Evolutionary conservation across 768 basidiomycete species (phyloP).

Genomic region (Infundibulicybe gibba): DNA sequence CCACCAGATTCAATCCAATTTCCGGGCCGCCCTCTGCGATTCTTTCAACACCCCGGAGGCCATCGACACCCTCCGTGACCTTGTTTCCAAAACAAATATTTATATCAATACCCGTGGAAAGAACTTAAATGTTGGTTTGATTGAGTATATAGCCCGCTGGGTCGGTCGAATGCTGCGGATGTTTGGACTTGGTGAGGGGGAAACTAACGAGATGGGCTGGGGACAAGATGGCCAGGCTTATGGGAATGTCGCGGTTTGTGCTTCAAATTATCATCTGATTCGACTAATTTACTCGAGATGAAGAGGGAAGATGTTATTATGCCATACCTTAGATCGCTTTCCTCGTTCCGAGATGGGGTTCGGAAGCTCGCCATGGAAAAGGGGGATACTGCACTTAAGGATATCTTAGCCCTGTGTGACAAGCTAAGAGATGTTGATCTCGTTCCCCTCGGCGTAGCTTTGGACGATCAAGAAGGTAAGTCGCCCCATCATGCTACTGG

Average conservation of each 20-base stretch:
- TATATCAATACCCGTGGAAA: slow-evolving; percentile 74
- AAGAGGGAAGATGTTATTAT: slow-evolving; percentile 84
- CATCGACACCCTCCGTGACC: slow-evolving; percentile 68
- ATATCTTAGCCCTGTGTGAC: slow-evolving; percentile 86
- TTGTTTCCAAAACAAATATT: slow-evolving; percentile 82
- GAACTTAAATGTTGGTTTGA: slow-evolving; percentile 54
- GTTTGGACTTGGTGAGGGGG: slow-evolving; percentile 77
- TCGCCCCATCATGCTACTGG: slow-evolving; percentile 6
- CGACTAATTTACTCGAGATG: slow-evolving; percentile 4
- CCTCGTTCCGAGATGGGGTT: slow-evolving; percentile 89
- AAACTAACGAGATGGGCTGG: slow-evolving; percentile 78
- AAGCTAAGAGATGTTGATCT: slow-evolving; percentile 86
- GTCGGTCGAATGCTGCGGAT: slow-evolving; percentile 68
- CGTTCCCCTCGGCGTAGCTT: slow-evolving; percentile 89
- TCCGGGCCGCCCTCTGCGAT: slow-evolving; percentile 88
- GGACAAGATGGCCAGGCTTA: slow-evolving; percentile 55
- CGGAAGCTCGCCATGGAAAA: slow-evolving; percentile 77
- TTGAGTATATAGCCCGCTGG: slow-evolving; percentile 68
- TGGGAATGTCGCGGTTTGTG: slow-evolving; percentile 49
- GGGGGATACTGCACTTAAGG: slow-evolving; percentile 60
- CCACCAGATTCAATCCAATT: slow-evolving; percentile 67
- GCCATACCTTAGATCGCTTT: slow-evolving; percentile 84
- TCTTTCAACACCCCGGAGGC: slow-evolving; percentile 95
- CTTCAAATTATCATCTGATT: slow-evolving; percentile 2
- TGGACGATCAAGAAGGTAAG: slow-evolving; percentile 93